Evolutionary conservation across 2,329 filamentous ascomycete genomes (phyloP), one percentile per base, ranked within the genome.

Genomic region (Xylariaceae sp.): DNA sequence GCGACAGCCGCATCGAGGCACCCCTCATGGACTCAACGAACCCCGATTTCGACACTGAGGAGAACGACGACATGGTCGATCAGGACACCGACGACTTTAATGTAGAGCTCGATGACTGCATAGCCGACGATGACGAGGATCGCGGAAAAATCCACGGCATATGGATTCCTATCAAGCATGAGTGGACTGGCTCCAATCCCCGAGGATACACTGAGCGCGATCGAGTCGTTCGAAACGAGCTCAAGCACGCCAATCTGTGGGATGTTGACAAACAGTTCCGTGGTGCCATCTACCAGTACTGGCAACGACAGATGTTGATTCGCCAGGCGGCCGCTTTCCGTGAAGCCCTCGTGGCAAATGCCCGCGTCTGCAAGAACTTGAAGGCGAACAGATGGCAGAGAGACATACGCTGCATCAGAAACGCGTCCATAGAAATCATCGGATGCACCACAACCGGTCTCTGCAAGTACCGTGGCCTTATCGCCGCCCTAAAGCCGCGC

Each of bases 391-490:
- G 68, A 17, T 83, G 74, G 69, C 71, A 81, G 41, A 66, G 69
- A 24, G 76, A 87, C 42, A 62, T 71, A 7, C 51, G 53, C 4
- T 54, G 68, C 5, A 55, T 75, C n/a, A 52, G 50, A 3, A 40
- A 47, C 1, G 54, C 61, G 12, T 33, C 50, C 0, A 59, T 73
- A 12, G 62, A 73, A 15, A 68, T 86, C 16, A 63, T 90, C 3
- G 73, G 74, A 23, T 74, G 75, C 35, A 94, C 88, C 0, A 88
- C 84, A 0, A 94, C 88, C 0, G 86, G 87, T 1, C 57, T 94
- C 7, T 82, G 81, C 60, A 94, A 94, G 51, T 90, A 92, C 45
- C 78, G 86, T 3, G 76, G 73, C 1, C 67, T 90, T 2, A 67
- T 94, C 15, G 69, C 79, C 1, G 75, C 76, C 2, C 56, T 90